phyloP scores from a whole-genome alignment of 768 basidiomycete genomes.

The Boletus reticuloceps region DNA sequence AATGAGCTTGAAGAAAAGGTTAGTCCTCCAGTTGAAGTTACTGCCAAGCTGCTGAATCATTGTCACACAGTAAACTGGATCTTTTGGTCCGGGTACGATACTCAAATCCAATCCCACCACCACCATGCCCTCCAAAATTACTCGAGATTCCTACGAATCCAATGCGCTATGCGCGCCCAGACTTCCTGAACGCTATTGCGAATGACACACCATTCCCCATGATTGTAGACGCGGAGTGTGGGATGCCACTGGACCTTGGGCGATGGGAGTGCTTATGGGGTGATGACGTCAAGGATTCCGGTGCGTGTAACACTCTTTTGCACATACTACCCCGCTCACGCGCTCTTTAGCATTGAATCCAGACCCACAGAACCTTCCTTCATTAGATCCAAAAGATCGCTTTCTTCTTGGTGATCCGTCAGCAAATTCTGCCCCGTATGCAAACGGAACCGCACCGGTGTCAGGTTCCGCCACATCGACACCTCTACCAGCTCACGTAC shows the following conservation, averaged over 20 bases:
- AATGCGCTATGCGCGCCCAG: constrained; percentile 81
- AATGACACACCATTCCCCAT: constrained; percentile 85
- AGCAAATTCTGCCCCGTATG: constrained; percentile 40
- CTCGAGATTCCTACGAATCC: constrained; percentile 90
- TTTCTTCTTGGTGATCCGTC: constrained; percentile 71
- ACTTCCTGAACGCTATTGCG: constrained; percentile 78
- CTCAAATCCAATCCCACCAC: constrained; percentile 89
- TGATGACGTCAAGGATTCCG: constrained; percentile 67
- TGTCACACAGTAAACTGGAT: constrained; percentile 68
- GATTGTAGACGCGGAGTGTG: constrained; percentile 95
- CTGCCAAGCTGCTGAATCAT: not conserved
- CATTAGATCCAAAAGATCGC: constrained; percentile 72
- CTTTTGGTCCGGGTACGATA: constrained; percentile 92
- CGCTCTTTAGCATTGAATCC: constrained; percentile 57
- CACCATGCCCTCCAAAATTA: constrained; percentile 96
- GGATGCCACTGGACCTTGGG: constrained; percentile 92
- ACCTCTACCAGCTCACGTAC: constrained; percentile 59
- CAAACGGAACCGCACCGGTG: constrained; percentile 36
- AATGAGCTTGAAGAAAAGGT: constrained; percentile 64
- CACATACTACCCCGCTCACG: not conserved
- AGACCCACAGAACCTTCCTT: constrained; percentile 52
- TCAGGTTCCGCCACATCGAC: constrained; percentile 41
- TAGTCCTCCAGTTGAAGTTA: not conserved
- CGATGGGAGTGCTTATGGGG: constrained; percentile 83
- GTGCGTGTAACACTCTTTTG: constrained; percentile 37